A percentile compares a stretch with the other conserved stretches of the same genome.
phyloP scores from a whole-genome alignment of 768 basidiomycete species.

The Naganishia vaughanmartiniae region DNA sequence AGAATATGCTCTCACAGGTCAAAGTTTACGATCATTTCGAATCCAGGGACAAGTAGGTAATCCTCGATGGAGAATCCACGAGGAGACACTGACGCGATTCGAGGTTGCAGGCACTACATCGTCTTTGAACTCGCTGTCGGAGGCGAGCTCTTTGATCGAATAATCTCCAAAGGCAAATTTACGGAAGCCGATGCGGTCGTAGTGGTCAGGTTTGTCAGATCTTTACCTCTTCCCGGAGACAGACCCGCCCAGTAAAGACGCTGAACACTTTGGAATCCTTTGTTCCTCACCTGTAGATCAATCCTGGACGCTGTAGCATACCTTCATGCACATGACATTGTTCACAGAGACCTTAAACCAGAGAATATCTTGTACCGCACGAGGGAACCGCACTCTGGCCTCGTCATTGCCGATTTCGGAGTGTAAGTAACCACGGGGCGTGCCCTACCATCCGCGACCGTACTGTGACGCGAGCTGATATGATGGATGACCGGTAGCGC shows the following conservation, averaged over 20 bases:
- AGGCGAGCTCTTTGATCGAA: constrained; percentile 90
- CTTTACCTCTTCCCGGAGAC: background rate
- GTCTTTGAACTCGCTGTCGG: constrained; percentile 89
- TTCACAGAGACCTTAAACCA: constrained; percentile 94
- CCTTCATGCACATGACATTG: constrained; percentile 86
- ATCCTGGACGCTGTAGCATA: constrained; percentile 82
- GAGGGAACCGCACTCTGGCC: constrained; percentile 68
- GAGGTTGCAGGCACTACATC: constrained; percentile 67
- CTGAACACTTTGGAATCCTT: background rate
- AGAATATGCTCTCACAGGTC: constrained; percentile 47
- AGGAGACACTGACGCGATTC: background rate
- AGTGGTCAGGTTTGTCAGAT: constrained; percentile 64
- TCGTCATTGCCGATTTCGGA: constrained; percentile 96
- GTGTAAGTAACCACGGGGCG: constrained; percentile 61
- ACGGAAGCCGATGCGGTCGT: constrained; percentile 84
- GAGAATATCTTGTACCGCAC: constrained; percentile 95
- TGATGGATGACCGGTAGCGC: constrained; percentile 51
- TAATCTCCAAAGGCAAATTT: constrained; percentile 80
- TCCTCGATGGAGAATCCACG: background rate
- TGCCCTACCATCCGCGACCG: too few species aligned
- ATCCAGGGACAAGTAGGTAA: constrained; percentile 66
- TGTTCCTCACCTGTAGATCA: constrained; percentile 58
- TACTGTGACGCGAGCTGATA: background rate
- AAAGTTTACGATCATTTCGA: constrained; percentile 98
- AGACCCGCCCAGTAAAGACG: too few species aligned